phyloP scores from a whole-genome alignment of 371 early-diverging fungal species.

The Rhizopus arrhizus region DNA sequence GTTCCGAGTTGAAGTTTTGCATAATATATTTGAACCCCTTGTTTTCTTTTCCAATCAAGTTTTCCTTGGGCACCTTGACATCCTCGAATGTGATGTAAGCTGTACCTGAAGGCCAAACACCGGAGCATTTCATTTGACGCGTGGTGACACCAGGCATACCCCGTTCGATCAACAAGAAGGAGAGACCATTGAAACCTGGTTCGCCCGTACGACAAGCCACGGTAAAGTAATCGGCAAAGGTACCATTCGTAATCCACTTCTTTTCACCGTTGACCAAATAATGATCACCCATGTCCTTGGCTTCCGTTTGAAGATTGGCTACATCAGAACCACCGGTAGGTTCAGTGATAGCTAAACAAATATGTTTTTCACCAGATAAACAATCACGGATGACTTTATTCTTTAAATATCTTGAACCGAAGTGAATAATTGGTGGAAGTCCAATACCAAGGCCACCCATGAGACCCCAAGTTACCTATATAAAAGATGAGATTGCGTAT shows the following conservation, averaged over 20 bases:
- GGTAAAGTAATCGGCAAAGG: constrained; percentile 73
- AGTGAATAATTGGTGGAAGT: constrained; percentile 68
- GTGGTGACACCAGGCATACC: constrained; percentile 78
- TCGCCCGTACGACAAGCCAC: constrained; percentile 74
- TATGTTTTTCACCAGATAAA: constrained; percentile 63
- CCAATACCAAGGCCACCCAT: constrained; percentile 70
- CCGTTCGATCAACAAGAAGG: constrained; percentile 72
- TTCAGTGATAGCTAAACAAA: constrained; percentile 71
- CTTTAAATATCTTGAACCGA: constrained; percentile 64
- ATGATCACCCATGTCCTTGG: constrained; percentile 70
- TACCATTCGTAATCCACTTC: constrained; percentile 86
- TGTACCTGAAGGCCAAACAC: constrained; percentile 84
- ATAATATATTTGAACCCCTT: constrained; percentile 81
- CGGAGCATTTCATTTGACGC: constrained; percentile 77
- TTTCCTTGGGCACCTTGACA: constrained; percentile 79
- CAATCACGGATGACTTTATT: constrained; percentile 60
- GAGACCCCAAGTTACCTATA: constrained; percentile 44
- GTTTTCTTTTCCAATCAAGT: constrained; percentile 83
- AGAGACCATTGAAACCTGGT: constrained; percentile 77
- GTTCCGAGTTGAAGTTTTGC: constrained; percentile 75
- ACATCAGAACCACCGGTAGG: constrained; percentile 80
- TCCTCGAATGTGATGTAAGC: constrained; percentile 76
- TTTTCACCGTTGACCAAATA: constrained; percentile 71
- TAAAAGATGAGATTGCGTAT: neutral
- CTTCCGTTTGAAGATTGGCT: constrained; percentile 75